A percentile compares a stretch with the other conserved stretches of the same genome.
Conservation (phyloP, 2,329 filamentous ascomycete genomes). For the Sclerotinia borealis region DNA sequence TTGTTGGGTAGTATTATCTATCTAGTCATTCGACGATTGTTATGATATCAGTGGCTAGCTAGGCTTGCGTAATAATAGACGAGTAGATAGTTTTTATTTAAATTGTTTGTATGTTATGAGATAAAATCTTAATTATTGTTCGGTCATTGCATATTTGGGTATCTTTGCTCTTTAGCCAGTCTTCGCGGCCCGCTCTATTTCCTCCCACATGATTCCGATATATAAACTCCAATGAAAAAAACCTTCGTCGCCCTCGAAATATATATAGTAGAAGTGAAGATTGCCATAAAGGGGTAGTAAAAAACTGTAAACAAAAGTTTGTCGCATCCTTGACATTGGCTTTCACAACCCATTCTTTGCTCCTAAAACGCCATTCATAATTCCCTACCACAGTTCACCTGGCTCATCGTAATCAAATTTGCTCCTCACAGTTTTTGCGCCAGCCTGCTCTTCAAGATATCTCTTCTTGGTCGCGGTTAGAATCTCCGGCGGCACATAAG, state of each 20-base stretch:
- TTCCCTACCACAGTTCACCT: slow-evolving; percentile 5
- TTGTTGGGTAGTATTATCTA: neutral
- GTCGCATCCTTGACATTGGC: neutral
- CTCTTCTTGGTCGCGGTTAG: neutral
- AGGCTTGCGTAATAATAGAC: neutral
- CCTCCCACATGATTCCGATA: neutral
- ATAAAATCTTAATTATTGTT: neutral
- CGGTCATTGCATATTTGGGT: neutral
- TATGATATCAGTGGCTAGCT: neutral
- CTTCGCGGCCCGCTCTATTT: neutral
- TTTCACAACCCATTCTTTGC: neutral
- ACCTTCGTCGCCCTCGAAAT: neutral
- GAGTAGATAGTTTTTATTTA: neutral
- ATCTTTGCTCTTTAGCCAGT: neutral
- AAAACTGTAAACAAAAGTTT: neutral
- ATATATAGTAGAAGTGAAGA: neutral
- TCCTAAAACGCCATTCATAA: neutral
- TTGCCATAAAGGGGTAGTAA: neutral
- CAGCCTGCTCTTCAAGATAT: neutral
- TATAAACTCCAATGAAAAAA: neutral
- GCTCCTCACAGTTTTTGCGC: neutral
- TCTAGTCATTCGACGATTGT: neutral
- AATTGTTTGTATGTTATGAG: neutral
- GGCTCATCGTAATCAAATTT: slow-evolving; percentile 6
- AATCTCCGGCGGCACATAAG: neutral